Evolutionary conservation across 2,329 filamentous ascomycete genomes (phyloP).

Genomic region (Aspergillus chevalieri): DNA sequence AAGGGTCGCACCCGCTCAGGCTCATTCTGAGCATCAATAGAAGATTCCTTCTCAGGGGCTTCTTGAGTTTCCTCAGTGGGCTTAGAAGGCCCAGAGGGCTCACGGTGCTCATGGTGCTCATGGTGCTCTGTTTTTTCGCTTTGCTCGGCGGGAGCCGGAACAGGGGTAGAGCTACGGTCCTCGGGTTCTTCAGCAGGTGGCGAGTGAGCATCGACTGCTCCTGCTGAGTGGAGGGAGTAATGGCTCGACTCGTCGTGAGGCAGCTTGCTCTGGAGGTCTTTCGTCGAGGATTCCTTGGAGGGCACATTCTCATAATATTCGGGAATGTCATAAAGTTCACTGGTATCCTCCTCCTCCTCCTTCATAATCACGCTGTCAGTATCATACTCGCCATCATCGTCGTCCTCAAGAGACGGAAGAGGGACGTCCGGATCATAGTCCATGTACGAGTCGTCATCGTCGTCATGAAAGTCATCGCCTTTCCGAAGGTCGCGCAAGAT

Average conservation of each 20-base stretch:
- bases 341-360: conserved; percentile 57
- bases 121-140: conserved; percentile 5
- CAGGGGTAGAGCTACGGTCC: neutral
- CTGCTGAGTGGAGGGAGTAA: conserved; percentile 45
- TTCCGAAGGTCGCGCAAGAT: conserved; percentile 79
- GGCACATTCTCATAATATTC: conserved; percentile 55
- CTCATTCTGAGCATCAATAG: conserved; percentile 11
- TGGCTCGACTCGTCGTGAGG: conserved; percentile 51
- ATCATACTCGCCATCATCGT: conserved; percentile 51
- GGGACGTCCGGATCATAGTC: conserved; percentile 80
- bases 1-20: conserved; percentile 21
- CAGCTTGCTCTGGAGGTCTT: conserved; percentile 23
- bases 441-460: conserved; percentile 51
- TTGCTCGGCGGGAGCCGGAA: neutral
- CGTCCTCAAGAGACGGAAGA: conserved; percentile 84
- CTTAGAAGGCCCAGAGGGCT: conserved; percentile 19
- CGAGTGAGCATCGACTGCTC: conserved; percentile 11
- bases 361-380: conserved; percentile 60
- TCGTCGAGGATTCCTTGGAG: conserved; percentile 29
- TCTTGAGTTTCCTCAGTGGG: conserved; percentile 24
- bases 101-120: conserved; percentile 23
- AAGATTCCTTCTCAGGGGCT: conserved; percentile 30
- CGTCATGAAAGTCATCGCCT: conserved; percentile 51
- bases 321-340: conserved; percentile 59
- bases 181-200: neutral